Evolutionary conservation across 306 rosid genomes (phyloP).

Genomic region (Vigna angularis): DNA sequence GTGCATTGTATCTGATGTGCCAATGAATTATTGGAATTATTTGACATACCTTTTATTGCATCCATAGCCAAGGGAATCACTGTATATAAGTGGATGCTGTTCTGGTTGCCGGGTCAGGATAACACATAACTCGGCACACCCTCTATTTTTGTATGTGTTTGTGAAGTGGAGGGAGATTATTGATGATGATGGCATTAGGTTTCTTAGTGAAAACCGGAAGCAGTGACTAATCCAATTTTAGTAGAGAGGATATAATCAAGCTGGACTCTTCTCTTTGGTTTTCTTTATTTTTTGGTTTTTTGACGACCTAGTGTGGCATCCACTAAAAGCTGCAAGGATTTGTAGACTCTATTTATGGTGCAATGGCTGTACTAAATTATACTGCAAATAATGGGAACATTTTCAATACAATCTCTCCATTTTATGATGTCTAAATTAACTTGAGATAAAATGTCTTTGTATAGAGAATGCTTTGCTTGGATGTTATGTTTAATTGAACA

Average conservation of each 20-base stretch:
- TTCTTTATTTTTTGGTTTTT: not conserved
- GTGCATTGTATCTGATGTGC: slow-evolving; percentile 36
- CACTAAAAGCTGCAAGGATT: slow-evolving; percentile 24
- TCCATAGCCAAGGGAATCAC: slow-evolving; percentile 44
- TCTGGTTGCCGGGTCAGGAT: slow-evolving; percentile 47
- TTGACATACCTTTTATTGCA: slow-evolving; percentile 33
- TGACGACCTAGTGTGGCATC: slow-evolving; percentile 22
- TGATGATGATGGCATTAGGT: slow-evolving; percentile 39
- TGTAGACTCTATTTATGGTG: slow-evolving; percentile 40
- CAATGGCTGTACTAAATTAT: slow-evolving; percentile 33
- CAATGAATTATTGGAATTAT: slow-evolving; percentile 39
- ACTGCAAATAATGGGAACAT: slow-evolving; percentile 42
- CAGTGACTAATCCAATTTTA: slow-evolving; percentile 41
- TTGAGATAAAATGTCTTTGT: not conserved
- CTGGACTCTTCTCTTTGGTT: slow-evolving; percentile 5
- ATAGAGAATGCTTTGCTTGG: not conserved
- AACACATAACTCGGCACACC: slow-evolving; percentile 36
- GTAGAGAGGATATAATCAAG: slow-evolving; percentile 24
- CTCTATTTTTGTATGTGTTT: slow-evolving; percentile 42
- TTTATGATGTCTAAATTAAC: not conserved
- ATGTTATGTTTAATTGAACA: too few species aligned
- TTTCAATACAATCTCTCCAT: not conserved
- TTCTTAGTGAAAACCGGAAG: slow-evolving; percentile 39
- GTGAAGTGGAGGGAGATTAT: slow-evolving; percentile 29
- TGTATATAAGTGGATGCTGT: slow-evolving; percentile 64